Percentiles rank a stretch among this genome's conserved stretches.
Conservation (phyloP, 345 rosid genomes). For the Syzygium oleosum region DNA sequence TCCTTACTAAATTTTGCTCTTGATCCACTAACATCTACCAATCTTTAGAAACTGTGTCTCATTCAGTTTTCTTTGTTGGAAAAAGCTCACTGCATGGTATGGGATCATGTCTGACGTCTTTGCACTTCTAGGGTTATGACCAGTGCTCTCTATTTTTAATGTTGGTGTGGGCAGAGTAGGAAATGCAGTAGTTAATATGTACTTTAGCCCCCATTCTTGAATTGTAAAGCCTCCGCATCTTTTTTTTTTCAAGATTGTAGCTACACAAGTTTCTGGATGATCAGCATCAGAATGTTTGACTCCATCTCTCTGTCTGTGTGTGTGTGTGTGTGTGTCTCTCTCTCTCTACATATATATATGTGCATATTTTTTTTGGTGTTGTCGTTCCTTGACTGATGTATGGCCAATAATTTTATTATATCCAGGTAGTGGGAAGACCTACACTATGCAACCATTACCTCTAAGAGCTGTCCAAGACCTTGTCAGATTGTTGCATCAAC, state of each 20-base stretch:
- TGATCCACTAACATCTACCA: neutral
- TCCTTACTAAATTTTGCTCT: neutral
- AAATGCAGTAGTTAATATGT: neutral
- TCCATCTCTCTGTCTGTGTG: neutral
- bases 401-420: neutral
- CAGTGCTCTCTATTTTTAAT: neutral
- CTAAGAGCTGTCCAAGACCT: conserved; percentile 80
- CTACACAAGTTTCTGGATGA: neutral
- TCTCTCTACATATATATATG: neutral
- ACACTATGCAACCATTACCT: conserved; percentile 98
- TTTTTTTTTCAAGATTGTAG: neutral
- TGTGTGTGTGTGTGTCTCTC: too few species aligned
- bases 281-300: neutral
- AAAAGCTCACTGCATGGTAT: neutral
- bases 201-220: neutral
- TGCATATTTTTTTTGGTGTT: neutral
- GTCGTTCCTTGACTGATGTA: neutral
- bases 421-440: conserved; percentile 98
- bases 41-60: neutral
- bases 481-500: conserved; percentile 79
- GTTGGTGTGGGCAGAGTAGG: neutral
- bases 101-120: neutral
- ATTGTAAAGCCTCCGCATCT: neutral
- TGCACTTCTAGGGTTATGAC: neutral
- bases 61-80: neutral